Base-by-base conservation (phyloP, 495 filamentous ascomycete genomes). In the Lasiosphaeria ovina region DNA sequence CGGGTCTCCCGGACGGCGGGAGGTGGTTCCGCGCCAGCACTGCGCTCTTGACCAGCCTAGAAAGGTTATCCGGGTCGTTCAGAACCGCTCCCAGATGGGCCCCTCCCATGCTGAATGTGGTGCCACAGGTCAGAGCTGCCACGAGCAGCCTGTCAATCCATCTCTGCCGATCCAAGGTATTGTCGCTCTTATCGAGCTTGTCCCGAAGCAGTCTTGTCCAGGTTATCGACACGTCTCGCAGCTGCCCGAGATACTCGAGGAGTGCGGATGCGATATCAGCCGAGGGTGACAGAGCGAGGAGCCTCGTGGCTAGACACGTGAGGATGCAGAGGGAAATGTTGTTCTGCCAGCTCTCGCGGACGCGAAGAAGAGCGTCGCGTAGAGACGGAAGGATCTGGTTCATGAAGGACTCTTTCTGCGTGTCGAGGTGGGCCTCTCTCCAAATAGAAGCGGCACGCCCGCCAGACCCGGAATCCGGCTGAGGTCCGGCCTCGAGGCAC, bases 401-500 rank as follows among this genome's bases (percentile, higher is more conserved):
- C 11, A 54, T 40, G 35, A 36, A 54, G 32, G 32, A 40, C 3
- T 50, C 54, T 11, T 55, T 16, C 11, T 34, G 14, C 3, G 56
- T 34, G 35, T 66, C 64, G 0, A 6, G 6, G 31, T 65, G 50
- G 0, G 62, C 51, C 38, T 59, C 45, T 14, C 63, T 45, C 6
- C 10, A 47, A 7, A 47, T 6, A 31, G 1, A 50, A 14, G 9
- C 53, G 44, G 51, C 35, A n/a, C 17, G 16, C 3, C 3, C 16
- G 9, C 38, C 38, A 3, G 77, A 77, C 0, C 84, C 4, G 49
- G 44, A 40, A 35, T 35, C 35, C n/a, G n/a, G n/a, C n/a, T n/a
- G n/a, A 6, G 38, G 38, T 40, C 55, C 83, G 3, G 73, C 76
- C 58, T 86, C 82, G 51, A 76, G 72, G 35, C 75, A 73, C 11